A percentile compares a stretch with the other conserved stretches of the same genome.
Evolutionary conservation across 1,139 yeast genomes (phyloP).

Genomic region (Meyerozyma smithsonii): DNA sequence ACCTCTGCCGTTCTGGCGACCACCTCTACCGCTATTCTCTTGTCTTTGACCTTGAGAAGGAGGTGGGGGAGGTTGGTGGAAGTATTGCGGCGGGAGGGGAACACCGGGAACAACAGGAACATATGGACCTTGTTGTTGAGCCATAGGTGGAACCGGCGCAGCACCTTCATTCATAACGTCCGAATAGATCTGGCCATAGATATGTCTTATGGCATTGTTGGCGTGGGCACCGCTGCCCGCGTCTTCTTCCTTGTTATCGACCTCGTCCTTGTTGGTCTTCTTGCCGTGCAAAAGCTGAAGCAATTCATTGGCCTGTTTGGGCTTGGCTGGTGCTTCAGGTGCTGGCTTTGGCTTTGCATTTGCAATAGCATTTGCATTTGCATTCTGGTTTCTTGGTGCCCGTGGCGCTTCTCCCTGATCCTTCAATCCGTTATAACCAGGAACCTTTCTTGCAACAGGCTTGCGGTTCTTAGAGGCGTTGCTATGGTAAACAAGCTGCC

Average conservation of each 20-base stretch:
- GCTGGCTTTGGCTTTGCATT: background rate
- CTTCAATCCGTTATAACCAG: constrained; percentile 10
- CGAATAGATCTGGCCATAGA: constrained; percentile 46
- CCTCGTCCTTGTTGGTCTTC: constrained; percentile 12
- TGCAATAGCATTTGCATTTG: too few species aligned
- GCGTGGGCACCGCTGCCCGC: constrained; percentile 21
- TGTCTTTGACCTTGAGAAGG: background rate
- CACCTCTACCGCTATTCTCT: background rate
- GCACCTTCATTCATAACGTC: constrained; percentile 40
- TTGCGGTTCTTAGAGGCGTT: constrained; percentile 53
- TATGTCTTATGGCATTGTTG: constrained; percentile 42
- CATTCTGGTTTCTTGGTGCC: background rate
- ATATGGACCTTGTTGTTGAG: constrained; percentile 4
- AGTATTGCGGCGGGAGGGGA: constrained; percentile 34
- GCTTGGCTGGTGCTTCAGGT: constrained; percentile 7
- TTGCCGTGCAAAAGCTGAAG: constrained; percentile 33
- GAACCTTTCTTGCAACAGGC: constrained; percentile 21
- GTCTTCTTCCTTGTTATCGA: constrained; percentile 20
- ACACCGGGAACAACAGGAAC: constrained; percentile 21
- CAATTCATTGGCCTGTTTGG: constrained; percentile 28
- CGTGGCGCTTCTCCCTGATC: background rate
- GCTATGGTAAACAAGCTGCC: constrained; percentile 73
- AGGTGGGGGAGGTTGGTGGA: constrained; percentile 14
- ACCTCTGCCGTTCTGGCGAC: constrained; percentile 14
- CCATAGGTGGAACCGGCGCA: constrained; percentile 9